Evolutionary conservation across 1,284 basidiomycete genomes (phyloP).

Genomic region (Apiotrichum mycotoxinovorans): DNA sequence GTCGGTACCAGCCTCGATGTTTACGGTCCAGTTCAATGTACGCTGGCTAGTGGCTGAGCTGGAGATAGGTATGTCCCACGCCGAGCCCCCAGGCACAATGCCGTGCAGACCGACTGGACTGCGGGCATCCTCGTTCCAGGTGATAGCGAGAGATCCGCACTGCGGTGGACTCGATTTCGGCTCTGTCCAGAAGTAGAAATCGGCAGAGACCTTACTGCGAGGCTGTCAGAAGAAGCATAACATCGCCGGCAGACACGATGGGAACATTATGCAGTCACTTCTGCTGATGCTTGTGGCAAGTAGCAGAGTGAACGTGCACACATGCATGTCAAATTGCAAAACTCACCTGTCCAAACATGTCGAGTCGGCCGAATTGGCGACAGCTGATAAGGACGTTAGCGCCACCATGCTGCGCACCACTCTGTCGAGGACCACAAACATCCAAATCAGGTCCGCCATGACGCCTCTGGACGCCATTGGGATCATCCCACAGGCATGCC

Average conservation of each 20-base stretch:
- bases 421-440: too few species aligned
- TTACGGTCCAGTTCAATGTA: slow-evolving; percentile 29
- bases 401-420: too few species aligned
- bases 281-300: too few species aligned
- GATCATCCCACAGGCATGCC: too few species aligned
- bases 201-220: slow-evolving; percentile 15
- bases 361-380: slow-evolving; percentile 30
- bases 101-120: slow-evolving; percentile 36
- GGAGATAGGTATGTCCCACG: slow-evolving; percentile 37
- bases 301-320: neutral
- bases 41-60: neutral
- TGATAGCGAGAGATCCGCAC: slow-evolving; percentile 30
- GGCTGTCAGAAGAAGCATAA: neutral
- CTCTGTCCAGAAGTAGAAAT: slow-evolving; percentile 37
- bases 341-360: slow-evolving; percentile 31
- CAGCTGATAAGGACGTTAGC: slow-evolving; percentile 21
- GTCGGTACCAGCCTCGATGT: slow-evolving; percentile 34
- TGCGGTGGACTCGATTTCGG: slow-evolving; percentile 30
- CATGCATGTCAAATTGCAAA: too few species aligned
- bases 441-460: too few species aligned
- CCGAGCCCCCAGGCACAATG: slow-evolving; percentile 37
- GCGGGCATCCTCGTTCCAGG: slow-evolving; percentile 31
- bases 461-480: too few species aligned
- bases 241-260: too few species aligned
- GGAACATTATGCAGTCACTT: too few species aligned